phyloP scores from a whole-genome alignment of 495 filamentous ascomycete genomes.

The Aspergillus nidulans region DNA sequence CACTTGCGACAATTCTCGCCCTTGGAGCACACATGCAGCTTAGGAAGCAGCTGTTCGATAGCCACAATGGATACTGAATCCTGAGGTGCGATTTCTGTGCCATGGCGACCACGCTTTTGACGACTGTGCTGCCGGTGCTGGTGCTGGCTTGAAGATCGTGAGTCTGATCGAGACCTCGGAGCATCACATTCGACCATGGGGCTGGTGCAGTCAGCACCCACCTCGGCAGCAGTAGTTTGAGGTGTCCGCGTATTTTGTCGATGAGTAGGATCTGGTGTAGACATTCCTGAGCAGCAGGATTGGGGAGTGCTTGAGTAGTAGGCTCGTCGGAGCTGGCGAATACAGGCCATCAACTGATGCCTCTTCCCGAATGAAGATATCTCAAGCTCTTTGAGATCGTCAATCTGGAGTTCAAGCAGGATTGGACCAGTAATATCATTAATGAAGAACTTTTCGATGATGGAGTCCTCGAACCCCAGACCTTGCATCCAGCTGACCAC shows the following conservation, averaged over 20 bases:
- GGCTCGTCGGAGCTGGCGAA: slow-evolving; percentile 63
- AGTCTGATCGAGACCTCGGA: slow-evolving; percentile 27
- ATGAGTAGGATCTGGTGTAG: slow-evolving; percentile 9
- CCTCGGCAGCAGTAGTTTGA: slow-evolving; percentile 29
- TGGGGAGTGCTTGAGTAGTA: slow-evolving; percentile 8
- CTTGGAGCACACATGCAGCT: slow-evolving; percentile 80
- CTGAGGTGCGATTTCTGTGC: slow-evolving; percentile 63
- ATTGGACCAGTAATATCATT: slow-evolving; percentile 90
- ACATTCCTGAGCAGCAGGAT: slow-evolving; percentile 1
- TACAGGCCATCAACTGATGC: slow-evolving; percentile 79
- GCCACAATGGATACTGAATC: slow-evolving; percentile 89
- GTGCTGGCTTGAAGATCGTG: background rate
- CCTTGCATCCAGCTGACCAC: slow-evolving; percentile 79
- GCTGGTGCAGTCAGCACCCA: slow-evolving; percentile 16
- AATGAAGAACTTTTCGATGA: slow-evolving; percentile 77
- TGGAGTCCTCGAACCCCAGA: slow-evolving; percentile 60
- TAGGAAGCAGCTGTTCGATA: slow-evolving; percentile 84
- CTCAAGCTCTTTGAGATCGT: slow-evolving; percentile 90
- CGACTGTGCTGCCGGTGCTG: slow-evolving; percentile 27
- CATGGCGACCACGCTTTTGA: slow-evolving; percentile 36
- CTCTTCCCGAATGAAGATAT: slow-evolving; percentile 92
- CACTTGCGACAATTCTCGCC: slow-evolving; percentile 83
- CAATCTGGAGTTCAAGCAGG: slow-evolving; percentile 78
- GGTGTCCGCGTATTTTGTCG: slow-evolving; percentile 25
- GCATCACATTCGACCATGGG: slow-evolving; percentile 28